These are phyloP conservation scores for Phytophthora sansomeana DNA, from an alignment of 352 stramenopile species.

Conservation along the genomic window DNA sequence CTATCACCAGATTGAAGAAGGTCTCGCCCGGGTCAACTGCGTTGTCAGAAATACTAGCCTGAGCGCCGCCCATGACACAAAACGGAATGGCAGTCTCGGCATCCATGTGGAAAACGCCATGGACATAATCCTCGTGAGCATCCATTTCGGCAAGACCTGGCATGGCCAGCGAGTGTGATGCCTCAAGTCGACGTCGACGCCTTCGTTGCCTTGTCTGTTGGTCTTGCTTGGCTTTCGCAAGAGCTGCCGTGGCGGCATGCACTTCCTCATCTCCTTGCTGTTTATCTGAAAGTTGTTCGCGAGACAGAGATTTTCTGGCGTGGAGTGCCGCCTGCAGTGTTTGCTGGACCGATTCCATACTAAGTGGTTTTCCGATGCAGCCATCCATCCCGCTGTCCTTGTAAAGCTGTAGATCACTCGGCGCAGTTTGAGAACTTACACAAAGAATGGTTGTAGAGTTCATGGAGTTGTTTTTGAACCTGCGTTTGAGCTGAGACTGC, in stretches of 20 bases:
- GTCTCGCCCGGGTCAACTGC: conserved; percentile 39
- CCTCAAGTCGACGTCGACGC: conserved; percentile 48
- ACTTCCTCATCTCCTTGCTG: conserved; percentile 31
- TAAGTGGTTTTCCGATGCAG: conserved; percentile 88
- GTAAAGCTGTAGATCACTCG: conserved; percentile 85
- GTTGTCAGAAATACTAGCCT: conserved; percentile 4
- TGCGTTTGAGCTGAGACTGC: conserved; percentile 72
- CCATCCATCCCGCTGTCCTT: conserved; percentile 93
- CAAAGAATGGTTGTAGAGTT: conserved; percentile 59
- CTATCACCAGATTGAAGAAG: conserved; percentile 95
- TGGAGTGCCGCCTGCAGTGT: conserved; percentile 85
- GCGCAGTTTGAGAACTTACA: conserved; percentile 65
- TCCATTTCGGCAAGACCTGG: conserved; percentile 59
- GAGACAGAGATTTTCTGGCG: not conserved
- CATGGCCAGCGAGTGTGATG: conserved; percentile 51
- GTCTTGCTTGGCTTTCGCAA: conserved; percentile 56
- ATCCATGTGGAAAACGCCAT: conserved; percentile 91
- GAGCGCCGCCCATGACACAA: conserved; percentile 76
- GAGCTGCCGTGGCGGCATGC: conserved; percentile 42
- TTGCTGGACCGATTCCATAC: conserved; percentile 63
- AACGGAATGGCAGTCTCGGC: conserved; percentile 94
- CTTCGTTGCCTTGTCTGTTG: conserved; percentile 48
- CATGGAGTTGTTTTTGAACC: conserved; percentile 38
- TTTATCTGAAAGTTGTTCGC: not conserved
- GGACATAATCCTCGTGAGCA: conserved; percentile 54